Evolutionary conservation across 2,329 filamentous ascomycete genomes (phyloP).

Genomic region (Aspergillus sp.): DNA sequence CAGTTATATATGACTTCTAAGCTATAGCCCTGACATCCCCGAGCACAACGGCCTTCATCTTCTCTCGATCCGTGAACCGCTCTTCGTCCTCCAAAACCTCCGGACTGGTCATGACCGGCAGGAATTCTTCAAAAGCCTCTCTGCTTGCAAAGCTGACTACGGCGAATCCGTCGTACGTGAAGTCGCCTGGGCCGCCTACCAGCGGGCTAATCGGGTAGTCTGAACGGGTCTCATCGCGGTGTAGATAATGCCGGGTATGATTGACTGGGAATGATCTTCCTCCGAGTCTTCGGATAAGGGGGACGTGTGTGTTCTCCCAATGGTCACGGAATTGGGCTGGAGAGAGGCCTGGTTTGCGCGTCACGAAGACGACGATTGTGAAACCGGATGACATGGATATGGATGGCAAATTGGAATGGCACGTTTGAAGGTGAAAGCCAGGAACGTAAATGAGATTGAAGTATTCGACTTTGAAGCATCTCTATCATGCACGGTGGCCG

Average conservation of each 20-base stretch:
- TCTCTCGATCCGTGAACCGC: neutral
- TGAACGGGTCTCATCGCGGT: neutral
- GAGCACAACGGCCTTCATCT: neutral
- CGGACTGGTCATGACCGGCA: neutral
- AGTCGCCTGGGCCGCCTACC: neutral
- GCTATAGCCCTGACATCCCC: neutral
- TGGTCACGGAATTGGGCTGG: neutral
- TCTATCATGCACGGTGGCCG: too few relatives aligned
- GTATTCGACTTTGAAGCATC: too few relatives aligned
- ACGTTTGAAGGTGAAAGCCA: too few relatives aligned
- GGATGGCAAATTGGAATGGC: too few relatives aligned
- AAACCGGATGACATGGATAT: neutral
- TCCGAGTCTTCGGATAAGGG: neutral
- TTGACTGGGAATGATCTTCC: neutral
- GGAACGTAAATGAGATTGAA: too few relatives aligned
- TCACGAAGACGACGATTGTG: neutral
- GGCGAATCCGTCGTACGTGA: neutral
- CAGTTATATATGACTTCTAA: neutral
- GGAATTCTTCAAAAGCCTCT: neutral
- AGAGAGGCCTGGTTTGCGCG: neutral
- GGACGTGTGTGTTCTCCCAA: neutral
- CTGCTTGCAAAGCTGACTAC: neutral
- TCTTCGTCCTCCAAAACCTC: neutral
- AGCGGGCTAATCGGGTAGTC: neutral
- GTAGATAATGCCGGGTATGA: conserved; percentile 1